These are phyloP conservation scores for Sonneratia alba DNA, from an alignment of 345 rosid genomes.

Conservation along the genomic window DNA sequence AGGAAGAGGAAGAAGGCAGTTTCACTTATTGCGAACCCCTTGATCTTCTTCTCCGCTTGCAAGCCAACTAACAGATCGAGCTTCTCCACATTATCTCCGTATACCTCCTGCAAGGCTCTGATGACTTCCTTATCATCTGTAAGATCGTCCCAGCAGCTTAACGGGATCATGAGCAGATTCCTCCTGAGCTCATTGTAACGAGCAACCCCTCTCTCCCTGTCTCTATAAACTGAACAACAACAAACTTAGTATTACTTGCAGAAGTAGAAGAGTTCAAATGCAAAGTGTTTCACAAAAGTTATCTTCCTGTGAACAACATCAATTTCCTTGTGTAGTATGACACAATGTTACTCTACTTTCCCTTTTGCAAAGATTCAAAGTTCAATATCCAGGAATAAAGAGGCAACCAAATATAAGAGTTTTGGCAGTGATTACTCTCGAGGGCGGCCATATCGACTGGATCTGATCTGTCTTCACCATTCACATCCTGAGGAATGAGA, in stretches of 20 bases:
- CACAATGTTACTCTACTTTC: too few species aligned
- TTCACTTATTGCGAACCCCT: constrained; percentile 74
- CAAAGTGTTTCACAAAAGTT: too few species aligned
- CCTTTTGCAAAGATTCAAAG: neutral
- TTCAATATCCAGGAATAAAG: neutral
- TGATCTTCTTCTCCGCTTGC: constrained; percentile 63
- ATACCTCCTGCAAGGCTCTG: constrained; percentile 44
- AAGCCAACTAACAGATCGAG: constrained; percentile 56
- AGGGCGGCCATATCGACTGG: constrained; percentile 65
- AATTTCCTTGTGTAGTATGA: too few species aligned
- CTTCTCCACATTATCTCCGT: constrained; percentile 59
- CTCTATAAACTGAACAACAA: constrained; percentile 50
- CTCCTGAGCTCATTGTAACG: constrained; percentile 62
- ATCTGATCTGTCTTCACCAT: constrained; percentile 53
- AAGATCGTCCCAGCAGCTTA: constrained; percentile 62
- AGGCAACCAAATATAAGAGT: neutral
- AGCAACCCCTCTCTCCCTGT: constrained; percentile 58
- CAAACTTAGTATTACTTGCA: neutral
- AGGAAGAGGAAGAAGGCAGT: constrained; percentile 70
- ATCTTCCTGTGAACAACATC: too few species aligned
- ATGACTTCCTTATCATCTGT: constrained; percentile 54
- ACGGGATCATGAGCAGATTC: constrained; percentile 57
- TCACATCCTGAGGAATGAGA: constrained; percentile 51
- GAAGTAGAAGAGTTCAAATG: too few species aligned
- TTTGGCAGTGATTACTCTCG: constrained; percentile 32